Evolutionary conservation across 2,329 filamentous ascomycete species (phyloP).

Genomic region (Aaosphaeria arxii): DNA sequence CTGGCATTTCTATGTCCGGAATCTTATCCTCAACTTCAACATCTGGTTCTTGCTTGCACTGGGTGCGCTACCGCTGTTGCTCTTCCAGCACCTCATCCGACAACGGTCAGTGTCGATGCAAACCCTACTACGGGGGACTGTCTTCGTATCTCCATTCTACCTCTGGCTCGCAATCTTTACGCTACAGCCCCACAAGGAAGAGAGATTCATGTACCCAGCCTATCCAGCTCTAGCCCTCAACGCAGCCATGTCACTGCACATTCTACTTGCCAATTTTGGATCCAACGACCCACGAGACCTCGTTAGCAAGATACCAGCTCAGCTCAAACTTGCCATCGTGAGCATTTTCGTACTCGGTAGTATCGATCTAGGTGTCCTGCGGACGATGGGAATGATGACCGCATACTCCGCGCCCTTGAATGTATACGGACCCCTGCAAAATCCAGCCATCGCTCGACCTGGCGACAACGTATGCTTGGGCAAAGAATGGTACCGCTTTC

Average conservation of each 20-base stretch:
- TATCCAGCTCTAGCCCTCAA: conserved; percentile 91
- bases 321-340: conserved; percentile 67
- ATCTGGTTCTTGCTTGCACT: conserved; percentile 85
- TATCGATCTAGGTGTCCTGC: conserved; percentile 64
- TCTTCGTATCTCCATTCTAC: conserved; percentile 85
- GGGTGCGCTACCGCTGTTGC: conserved; percentile 68
- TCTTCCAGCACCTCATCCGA: conserved; percentile 67
- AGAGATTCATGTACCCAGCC: conserved; percentile 96
- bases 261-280: conserved; percentile 72
- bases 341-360: conserved; percentile 61
- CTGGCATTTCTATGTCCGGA: conserved; percentile 95
- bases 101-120: conserved; percentile 62
- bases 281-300: conserved; percentile 65
- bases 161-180: conserved; percentile 93
- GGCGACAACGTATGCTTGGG: conserved; percentile 81
- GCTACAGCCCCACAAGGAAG: conserved; percentile 92
- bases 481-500: conserved; percentile 98
- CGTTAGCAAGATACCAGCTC: conserved; percentile 68
- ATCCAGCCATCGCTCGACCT: conserved; percentile 51
- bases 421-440: conserved; percentile 66
- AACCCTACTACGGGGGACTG: conserved; percentile 69
- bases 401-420: conserved; percentile 79
- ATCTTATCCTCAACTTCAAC: conserved; percentile 91
- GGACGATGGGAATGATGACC: conserved; percentile 72
- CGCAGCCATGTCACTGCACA: conserved; percentile 79